Base-by-base conservation (phyloP, 768 basidiomycete genomes). In the Boletales sp. region DNA sequence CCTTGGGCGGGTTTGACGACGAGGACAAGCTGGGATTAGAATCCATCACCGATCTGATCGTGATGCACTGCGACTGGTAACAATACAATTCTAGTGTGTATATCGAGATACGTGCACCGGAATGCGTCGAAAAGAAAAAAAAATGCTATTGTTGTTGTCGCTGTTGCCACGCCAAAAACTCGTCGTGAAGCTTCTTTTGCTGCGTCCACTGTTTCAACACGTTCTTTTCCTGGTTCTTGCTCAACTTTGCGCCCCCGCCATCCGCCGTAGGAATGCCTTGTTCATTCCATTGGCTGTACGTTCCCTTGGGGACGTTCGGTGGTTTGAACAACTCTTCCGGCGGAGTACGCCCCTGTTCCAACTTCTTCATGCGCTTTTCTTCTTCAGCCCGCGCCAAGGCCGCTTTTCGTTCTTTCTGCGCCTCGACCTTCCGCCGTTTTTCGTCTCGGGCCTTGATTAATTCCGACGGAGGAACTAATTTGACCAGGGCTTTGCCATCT, bases 401-500 rank as follows among this genome's bases (percentile, higher is more conserved):
- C 25, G 83, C 85, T 64, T 94, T 94, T 65, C 87, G 87, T 14
- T 81, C 83, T 2, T 80, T 79, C 62, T 93, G 95, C 17, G 82
- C 90, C 53, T 86, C 84, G 15, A 74, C 74, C 44, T 78, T 77
- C 4, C 83, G 86, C 7, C 82, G 79, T 71, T 96, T 97, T 62
- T 94, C 94, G 53, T 98, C 94, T 41, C 94, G 83, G 2, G 83
- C 86, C 62, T 77, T 85, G 57, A 94, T 81, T 35, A 99, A 75
- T 49, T 90, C 83, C 12, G 81, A 80, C 2, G 94, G 84, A 35
- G 90, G 74, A 21, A 94, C 90, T 38, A 98, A 76, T 69, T 98
- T 98, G 52, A 96, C 88, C 30, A 97, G 82, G 4, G 95, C 95
- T 61, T 84, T 85, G n/a, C 94, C 94, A 73, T 94, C 94, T 94